A percentile compares a stretch with the other conserved stretches of the same genome.
Evolutionary conservation across 768 basidiomycete genomes (phyloP).

Genomic region (Rhizopogon vinicolor): DNA sequence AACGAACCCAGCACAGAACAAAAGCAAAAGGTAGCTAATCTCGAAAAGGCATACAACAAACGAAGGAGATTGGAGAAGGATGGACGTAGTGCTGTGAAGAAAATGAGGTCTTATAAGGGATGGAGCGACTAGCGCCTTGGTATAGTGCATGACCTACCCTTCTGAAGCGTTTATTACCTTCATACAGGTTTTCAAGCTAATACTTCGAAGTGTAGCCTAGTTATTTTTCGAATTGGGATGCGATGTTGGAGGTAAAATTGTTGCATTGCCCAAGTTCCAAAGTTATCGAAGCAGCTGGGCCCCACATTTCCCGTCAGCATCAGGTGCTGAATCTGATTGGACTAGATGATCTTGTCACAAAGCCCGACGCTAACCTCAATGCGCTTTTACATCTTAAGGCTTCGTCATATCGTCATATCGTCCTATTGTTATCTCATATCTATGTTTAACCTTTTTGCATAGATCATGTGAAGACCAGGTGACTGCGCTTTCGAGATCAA

Average conservation of each 20-base stretch:
- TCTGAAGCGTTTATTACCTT: too few relatives aligned
- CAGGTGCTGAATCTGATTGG: neutral
- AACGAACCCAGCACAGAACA: constrained; percentile 21
- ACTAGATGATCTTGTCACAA: neutral
- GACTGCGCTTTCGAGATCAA: neutral
- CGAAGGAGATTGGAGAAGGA: constrained; percentile 23
- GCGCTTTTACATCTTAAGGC: constrained; percentile 14
- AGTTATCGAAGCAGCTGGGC: neutral
- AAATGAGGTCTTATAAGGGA: constrained; percentile 19
- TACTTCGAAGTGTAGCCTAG: too few relatives aligned
- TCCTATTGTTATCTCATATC: neutral
- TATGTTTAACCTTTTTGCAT: neutral
- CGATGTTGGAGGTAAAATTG: too few relatives aligned
- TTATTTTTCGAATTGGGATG: too few relatives aligned
- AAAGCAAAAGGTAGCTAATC: constrained; percentile 16
- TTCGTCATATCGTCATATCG: constrained; percentile 25
- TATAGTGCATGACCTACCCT: neutral
- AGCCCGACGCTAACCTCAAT: too few relatives aligned
- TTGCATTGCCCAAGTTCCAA: too few relatives aligned
- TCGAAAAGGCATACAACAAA: constrained; percentile 15
- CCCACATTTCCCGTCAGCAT: neutral
- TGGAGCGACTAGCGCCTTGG: constrained; percentile 10
- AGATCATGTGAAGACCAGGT: neutral
- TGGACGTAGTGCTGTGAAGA: constrained; percentile 21
- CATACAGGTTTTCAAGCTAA: too few relatives aligned